Evolutionary conservation across 345 rosid species (phyloP).

Genomic region (Lumnitzera littorea): DNA sequence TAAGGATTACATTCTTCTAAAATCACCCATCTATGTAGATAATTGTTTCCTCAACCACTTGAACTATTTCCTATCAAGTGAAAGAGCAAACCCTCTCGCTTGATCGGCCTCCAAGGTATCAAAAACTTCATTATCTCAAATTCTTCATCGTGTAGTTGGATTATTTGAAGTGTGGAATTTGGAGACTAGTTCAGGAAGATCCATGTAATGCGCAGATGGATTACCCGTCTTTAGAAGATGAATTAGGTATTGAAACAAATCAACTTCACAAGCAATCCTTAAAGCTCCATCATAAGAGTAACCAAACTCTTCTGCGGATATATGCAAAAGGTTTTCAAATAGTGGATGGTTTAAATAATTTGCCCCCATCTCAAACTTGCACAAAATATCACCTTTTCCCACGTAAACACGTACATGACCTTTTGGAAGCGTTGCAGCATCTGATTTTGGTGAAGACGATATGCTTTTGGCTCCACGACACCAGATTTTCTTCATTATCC

Average conservation of each 20-base stretch:
- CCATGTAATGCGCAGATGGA: conserved; percentile 30
- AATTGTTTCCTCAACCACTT: no score
- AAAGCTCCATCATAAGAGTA: conserved; percentile 44
- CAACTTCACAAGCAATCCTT: conserved; percentile 42
- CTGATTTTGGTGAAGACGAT: not conserved
- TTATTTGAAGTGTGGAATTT: conserved; percentile 6
- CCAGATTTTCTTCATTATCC: conserved; percentile 33
- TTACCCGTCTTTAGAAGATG: conserved; percentile 32
- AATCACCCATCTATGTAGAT: no score
- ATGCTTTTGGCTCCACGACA: conserved; percentile 34
- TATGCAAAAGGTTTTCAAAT: conserved; percentile 32
- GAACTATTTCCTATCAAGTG: no score
- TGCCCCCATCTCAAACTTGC: conserved; percentile 31
- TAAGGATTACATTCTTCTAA: no score
- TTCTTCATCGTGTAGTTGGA: not conserved
- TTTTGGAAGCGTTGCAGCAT: conserved; percentile 8
- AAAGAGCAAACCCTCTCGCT: no score
- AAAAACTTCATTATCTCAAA: no score
- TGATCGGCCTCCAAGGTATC: no score
- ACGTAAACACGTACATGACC: conserved; percentile 38
- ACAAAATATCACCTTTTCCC: conserved; percentile 17
- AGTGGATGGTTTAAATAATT: conserved; percentile 50
- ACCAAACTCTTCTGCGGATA: conserved; percentile 42
- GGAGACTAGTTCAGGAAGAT: conserved; percentile 27
- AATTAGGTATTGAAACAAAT: conserved; percentile 27